phyloP scores from a whole-genome alignment of 2,329 filamentous ascomycete species.

The Penicillium palitans region DNA sequence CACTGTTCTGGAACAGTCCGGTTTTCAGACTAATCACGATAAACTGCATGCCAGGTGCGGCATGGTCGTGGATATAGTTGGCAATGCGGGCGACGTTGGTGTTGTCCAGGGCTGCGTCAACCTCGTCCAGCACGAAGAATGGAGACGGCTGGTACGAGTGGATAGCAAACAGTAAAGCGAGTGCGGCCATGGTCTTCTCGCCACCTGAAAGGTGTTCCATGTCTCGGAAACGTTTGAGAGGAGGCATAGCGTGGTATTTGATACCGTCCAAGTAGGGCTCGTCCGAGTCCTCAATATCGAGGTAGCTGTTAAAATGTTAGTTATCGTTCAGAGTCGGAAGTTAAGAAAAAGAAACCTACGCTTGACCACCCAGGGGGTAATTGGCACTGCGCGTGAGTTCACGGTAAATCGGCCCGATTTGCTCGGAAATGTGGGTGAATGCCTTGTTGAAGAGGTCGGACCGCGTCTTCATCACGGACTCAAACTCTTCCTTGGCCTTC shows the following conservation, averaged over 20 bases:
- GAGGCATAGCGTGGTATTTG: conserved; percentile 98
- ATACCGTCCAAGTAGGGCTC: conserved; percentile 94
- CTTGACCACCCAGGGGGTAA: conserved; percentile 88
- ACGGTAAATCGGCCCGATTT: conserved; percentile 91
- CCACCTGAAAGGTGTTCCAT: conserved; percentile 98
- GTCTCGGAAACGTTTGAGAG: conserved; percentile 95
- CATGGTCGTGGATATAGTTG: conserved; percentile 92
- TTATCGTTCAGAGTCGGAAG: background rate
- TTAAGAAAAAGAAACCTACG: conserved; percentile 42
- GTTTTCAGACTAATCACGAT: conserved; percentile 97
- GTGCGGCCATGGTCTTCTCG: conserved; percentile 97
- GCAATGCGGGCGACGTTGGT: conserved; percentile 95
- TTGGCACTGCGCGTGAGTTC: conserved; percentile 86
- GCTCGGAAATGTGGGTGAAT: conserved; percentile 90
- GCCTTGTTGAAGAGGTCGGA: conserved; percentile 93
- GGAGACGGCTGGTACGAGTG: conserved; percentile 94
- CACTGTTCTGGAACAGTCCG: conserved; percentile 91
- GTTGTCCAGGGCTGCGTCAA: conserved; percentile 96
- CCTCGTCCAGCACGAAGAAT: conserved; percentile 97
- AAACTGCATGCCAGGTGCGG: conserved; percentile 96
- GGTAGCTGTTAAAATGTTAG: conserved; percentile 55
- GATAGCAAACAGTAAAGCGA: conserved; percentile 94
- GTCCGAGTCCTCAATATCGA: conserved; percentile 94
- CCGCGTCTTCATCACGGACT: conserved; percentile 75
- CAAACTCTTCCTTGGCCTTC: conserved; percentile 78